Base-by-base conservation (phyloP, 2,329 filamentous ascomycete species). In the Coleophoma crateriformis region DNA sequence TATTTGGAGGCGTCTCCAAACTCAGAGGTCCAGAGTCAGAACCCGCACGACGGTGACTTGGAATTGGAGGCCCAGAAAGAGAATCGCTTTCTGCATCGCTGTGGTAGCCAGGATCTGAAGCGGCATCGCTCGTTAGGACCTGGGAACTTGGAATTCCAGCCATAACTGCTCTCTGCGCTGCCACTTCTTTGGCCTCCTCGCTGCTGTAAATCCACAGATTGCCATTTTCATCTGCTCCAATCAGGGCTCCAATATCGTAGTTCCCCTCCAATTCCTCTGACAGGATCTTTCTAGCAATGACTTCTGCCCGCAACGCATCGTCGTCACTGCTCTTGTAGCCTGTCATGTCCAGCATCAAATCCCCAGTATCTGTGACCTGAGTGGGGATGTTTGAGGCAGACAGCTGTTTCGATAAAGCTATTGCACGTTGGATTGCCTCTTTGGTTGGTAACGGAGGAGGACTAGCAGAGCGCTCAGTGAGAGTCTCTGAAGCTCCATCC, bases 161-260 rank as follows among this genome's bases (percentile, higher is more conserved):
- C 52, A 83, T 64, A 2, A 72, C 70, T 2, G 76, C 74, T 59
- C 77, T 75, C 35, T 86, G 84, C 72, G 85, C 85, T 33, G 92
- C 92, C 7, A 88, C 87, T 61, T 94, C 87, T 64, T 96, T 97
- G 20, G 94, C 90, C 63, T 96, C 91, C 67, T 97, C 91, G 61
- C 91, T 97, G 70, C 90, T 94, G 71, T 99, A 99, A 58, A 99
- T 97, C 92, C 94, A 97, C n/a, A 99, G 76, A 61, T 99, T 99
- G 7, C 94, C 94, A 52, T 94, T 84, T 63, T 95, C 90, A 64
- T 99, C 94, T 41, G 94, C 92, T 12, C 91, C 94, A 60, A 99
- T 96, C 32, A 99, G 76, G 2, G 92, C 87, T 6, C 94, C 94
- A 60, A 99, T 95, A 64, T 99, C 94, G 67, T 96, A 96, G 64